These are phyloP conservation scores for Daldinia decipiens DNA, from an alignment of 495 filamentous ascomycete species.

Conservation along the genomic window DNA sequence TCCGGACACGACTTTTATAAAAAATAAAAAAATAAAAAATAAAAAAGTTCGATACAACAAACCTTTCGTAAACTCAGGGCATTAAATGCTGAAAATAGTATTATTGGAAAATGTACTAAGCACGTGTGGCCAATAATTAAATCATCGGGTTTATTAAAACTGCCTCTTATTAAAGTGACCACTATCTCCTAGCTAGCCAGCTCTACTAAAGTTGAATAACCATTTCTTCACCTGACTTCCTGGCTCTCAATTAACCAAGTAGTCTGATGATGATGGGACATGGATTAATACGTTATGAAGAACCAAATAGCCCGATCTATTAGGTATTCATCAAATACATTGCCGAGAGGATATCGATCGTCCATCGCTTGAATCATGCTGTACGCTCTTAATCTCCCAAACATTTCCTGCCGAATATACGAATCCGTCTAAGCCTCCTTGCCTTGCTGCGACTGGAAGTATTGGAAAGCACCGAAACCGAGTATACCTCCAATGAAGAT, in stretches of 20 bases:
- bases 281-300: constrained; percentile 23
- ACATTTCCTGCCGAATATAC: constrained; percentile 8
- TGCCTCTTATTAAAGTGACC: constrained; percentile 22
- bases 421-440: constrained; percentile 42
- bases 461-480: constrained; percentile 89
- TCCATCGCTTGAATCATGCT: constrained; percentile 24
- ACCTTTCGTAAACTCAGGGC: too few species aligned
- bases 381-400: constrained; percentile 15
- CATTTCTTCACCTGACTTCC: constrained; percentile 3
- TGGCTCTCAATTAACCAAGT: constrained; percentile 23
- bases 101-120: neutral
- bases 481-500: constrained; percentile 78
- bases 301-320: constrained; percentile 39
- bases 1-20: too few species aligned
- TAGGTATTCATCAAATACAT: constrained; percentile 32
- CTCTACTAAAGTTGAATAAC: constrained; percentile 20
- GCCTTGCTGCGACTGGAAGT: constrained; percentile 72
- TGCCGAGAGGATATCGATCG: constrained; percentile 35
- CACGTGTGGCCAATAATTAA: neutral
- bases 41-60: too few species aligned
- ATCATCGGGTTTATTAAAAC: constrained; percentile 30
- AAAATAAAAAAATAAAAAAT: too few species aligned
- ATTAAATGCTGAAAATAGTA: neutral
- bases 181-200: constrained; percentile 16
- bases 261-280: constrained; percentile 10